A percentile compares a stretch with the other conserved stretches of the same genome.
phyloP scores from a whole-genome alignment of 805 yeast species.

The Ogataea methylovora region DNA sequence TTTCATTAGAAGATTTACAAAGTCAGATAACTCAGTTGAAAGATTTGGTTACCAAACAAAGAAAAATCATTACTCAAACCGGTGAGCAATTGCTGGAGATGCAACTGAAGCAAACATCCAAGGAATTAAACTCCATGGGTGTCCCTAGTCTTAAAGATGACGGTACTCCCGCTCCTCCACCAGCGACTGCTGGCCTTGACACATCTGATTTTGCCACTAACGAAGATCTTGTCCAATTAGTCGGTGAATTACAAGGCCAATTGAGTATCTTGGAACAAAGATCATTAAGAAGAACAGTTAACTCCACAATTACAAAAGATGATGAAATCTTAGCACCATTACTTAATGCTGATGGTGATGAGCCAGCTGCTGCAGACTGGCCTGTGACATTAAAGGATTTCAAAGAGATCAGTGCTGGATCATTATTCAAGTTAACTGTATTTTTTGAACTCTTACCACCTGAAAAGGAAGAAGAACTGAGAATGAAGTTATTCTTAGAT shows the following conservation, averaged over 20 bases:
- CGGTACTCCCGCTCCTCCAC: slow-evolving; percentile 3
- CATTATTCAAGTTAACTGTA: slow-evolving; percentile 48
- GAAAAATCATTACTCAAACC: slow-evolving; percentile 58
- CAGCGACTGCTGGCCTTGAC: slow-evolving; percentile 20
- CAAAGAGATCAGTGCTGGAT: slow-evolving; percentile 33
- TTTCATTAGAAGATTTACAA: slow-evolving; percentile 22
- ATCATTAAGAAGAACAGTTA: slow-evolving; percentile 61
- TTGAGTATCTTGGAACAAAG: slow-evolving; percentile 73
- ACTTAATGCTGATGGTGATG: slow-evolving; percentile 73
- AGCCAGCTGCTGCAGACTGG: slow-evolving; percentile 43
- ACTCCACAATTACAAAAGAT: slow-evolving; percentile 39
- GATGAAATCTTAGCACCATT: slow-evolving; percentile 54
- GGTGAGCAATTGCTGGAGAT: slow-evolving; percentile 71
- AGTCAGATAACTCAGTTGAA: slow-evolving; percentile 46
- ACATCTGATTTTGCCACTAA: slow-evolving; percentile 61
- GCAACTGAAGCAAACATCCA: slow-evolving; percentile 50
- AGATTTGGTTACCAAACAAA: slow-evolving; percentile 55
- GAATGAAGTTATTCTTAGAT: slow-evolving; percentile 41
- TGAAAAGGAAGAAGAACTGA: slow-evolving; percentile 43
- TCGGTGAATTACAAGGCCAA: slow-evolving; percentile 86
- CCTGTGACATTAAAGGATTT: slow-evolving; percentile 57
- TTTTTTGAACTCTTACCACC: slow-evolving; percentile 78
- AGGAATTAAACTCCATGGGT: slow-evolving; percentile 16
- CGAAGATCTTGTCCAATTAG: slow-evolving; percentile 80
- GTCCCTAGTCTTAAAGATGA: slow-evolving; percentile 15